A percentile compares a stretch with the other conserved stretches of the same genome.
Conservation (phyloP, 345 rosid genomes). For the Aquilaria malaccensis region DNA sequence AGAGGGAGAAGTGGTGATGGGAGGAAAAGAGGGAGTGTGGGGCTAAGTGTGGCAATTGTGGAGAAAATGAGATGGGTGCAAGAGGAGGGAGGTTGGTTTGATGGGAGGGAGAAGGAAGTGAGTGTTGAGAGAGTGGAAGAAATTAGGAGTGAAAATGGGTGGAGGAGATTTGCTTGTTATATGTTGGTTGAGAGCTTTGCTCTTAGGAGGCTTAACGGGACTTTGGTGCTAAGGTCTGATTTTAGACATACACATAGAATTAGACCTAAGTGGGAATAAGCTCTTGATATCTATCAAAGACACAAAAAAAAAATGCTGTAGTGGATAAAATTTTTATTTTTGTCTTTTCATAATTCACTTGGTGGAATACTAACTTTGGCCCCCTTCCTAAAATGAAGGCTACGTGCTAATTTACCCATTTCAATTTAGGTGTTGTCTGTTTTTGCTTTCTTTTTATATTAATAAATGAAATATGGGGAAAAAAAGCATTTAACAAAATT, state of each 20-base stretch:
- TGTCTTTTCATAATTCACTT: no score
- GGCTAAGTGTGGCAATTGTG: conserved; percentile 47
- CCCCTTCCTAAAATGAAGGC: no score
- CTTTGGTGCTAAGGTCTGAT: conserved; percentile 27
- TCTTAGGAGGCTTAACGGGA: conserved; percentile 43
- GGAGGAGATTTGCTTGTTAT: conserved; percentile 33
- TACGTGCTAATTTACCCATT: no score
- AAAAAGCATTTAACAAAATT: no score
- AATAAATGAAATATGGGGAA: no score
- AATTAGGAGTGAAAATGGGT: conserved; percentile 17
- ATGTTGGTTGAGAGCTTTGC: conserved; percentile 48
- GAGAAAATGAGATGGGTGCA: conserved; percentile 64
- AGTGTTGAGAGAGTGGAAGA: conserved; percentile 45
- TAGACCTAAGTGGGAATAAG: conserved; percentile 27
- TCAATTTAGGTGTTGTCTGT: no score
- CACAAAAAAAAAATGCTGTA: no score
- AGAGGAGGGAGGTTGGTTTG: conserved; percentile 68
- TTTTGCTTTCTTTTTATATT: no score
- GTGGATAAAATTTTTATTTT: no score
- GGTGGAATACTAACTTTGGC: no score
- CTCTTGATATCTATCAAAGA: no score
- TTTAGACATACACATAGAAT: conserved; percentile 34
- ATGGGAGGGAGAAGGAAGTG: conserved; percentile 37
- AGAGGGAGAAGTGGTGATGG: conserved; percentile 18
- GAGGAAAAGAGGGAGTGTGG: conserved; percentile 27